Conservation (phyloP, 202 grass and related monocot species). For the Eragrostis tef region DNA sequence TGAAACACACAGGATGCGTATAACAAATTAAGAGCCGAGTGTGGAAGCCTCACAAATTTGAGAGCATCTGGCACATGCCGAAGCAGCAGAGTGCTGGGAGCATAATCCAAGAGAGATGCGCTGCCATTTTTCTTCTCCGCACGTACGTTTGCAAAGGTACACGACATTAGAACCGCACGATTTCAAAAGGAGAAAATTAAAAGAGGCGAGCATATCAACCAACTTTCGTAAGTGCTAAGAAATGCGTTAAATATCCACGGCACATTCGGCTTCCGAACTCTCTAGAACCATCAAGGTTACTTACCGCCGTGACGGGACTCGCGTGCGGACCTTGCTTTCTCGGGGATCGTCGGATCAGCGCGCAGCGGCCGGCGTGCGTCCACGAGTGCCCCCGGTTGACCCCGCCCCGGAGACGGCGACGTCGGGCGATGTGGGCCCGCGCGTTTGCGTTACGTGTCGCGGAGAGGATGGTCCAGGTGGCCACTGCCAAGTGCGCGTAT, state of each 20-base stretch:
- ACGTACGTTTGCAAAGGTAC: not conserved
- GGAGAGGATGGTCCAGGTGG: not conserved
- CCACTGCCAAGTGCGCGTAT: not conserved
- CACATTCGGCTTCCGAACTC: constrained; percentile 29
- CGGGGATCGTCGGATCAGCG: not conserved
- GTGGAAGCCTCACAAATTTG: not conserved
- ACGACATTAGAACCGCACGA: not conserved
- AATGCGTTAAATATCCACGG: constrained; percentile 18
- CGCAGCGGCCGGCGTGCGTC: not conserved
- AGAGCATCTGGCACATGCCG: not conserved
- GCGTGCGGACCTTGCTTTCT: not conserved
- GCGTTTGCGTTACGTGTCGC: not conserved
- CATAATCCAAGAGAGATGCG: not conserved
- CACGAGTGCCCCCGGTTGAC: constrained; percentile 31
- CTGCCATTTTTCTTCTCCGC: not conserved
- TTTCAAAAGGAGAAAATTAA: not conserved
- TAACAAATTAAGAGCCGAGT: not conserved
- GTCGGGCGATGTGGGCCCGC: not conserved
- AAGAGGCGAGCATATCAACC: not conserved
- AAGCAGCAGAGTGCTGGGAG: not conserved
- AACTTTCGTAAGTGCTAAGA: not conserved
- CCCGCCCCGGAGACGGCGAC: not conserved
- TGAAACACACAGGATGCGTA: too few species aligned
- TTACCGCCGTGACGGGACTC: not conserved
- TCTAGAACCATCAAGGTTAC: constrained; percentile 36